These are phyloP conservation scores for Entoloma clypeatum DNA, from an alignment of 1,284 basidiomycete species.

Conservation along the genomic window DNA sequence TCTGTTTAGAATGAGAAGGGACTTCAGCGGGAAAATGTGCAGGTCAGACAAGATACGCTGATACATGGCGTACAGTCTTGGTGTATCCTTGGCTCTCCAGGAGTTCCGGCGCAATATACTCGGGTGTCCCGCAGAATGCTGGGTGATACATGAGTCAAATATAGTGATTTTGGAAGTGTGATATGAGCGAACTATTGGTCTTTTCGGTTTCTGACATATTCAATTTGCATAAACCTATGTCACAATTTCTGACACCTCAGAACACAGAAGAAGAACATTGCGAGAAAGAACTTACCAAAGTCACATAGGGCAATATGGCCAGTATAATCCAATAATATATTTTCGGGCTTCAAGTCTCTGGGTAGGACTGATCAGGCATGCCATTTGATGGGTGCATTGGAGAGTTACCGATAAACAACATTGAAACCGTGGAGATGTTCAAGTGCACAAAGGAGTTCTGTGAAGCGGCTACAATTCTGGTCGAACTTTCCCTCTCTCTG, in stretches of 20 bases:
- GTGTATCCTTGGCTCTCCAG: constrained; percentile 97
- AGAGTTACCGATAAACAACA: constrained; percentile 89
- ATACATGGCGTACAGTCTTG: constrained; percentile 98
- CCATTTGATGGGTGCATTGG: background rate
- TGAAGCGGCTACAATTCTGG: constrained; percentile 90
- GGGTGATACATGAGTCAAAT: constrained; percentile 5
- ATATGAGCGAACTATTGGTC: constrained; percentile 79
- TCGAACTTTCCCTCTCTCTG: constrained; percentile 97
- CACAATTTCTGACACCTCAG: no score
- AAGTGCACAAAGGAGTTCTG: constrained; percentile 90
- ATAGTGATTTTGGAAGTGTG: constrained; percentile 10
- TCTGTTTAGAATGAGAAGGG: no score
- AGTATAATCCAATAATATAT: constrained; percentile 95
- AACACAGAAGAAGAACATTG: no score
- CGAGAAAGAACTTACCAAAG: constrained; percentile 57
- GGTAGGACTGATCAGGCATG: constrained; percentile 6
- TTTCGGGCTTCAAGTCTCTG: constrained; percentile 95
- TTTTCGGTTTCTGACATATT: constrained; percentile 99
- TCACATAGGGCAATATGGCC: constrained; percentile 98
- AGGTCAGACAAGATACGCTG: constrained; percentile 96
- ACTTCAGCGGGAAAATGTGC: constrained; percentile 86
- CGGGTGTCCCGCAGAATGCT: constrained; percentile 99
- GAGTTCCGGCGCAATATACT: constrained; percentile 96
- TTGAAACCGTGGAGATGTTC: constrained; percentile 98
- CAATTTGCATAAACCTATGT: constrained; percentile 90